Percentiles rank a stretch among this genome's conserved stretches.
Conservation (phyloP, 2,329 filamentous ascomycete genomes). For the Gremmenia infestans region DNA sequence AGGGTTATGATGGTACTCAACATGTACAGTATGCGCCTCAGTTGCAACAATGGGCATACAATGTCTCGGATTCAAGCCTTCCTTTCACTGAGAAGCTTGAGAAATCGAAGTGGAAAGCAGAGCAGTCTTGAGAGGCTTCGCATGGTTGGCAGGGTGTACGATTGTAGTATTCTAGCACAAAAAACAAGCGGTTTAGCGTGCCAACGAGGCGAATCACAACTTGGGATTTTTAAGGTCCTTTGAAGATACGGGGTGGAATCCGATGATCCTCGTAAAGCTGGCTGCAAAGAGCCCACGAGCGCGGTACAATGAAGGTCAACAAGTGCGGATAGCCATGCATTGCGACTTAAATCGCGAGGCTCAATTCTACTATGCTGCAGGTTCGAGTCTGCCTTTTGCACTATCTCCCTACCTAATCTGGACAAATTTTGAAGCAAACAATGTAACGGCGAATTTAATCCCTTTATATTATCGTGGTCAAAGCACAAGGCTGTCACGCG, state of each 20-base stretch:
- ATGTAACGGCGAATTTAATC: background rate
- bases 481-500: background rate
- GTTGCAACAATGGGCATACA: conserved; percentile 6
- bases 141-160: background rate
- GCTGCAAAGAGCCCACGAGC: background rate
- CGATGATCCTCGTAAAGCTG: background rate
- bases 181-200: no score
- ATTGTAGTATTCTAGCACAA: background rate
- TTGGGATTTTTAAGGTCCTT: no score
- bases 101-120: conserved; percentile 4
- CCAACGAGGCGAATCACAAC: no score
- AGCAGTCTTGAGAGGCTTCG: background rate
- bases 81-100: conserved; percentile 12
- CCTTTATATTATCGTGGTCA: background rate
- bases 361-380: no score
- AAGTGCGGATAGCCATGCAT: no score
- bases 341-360: no score
- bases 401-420: background rate
- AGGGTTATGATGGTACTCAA: background rate
- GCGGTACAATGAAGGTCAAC: background rate
- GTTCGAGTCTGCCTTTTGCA: no score
- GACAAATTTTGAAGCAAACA: background rate
- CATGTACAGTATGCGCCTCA: background rate
- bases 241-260: no score
- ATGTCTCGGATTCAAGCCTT: conserved; percentile 3